Conservation (phyloP, 495 filamentous ascomycete genomes). For the Chaetomium cochliodes region DNA sequence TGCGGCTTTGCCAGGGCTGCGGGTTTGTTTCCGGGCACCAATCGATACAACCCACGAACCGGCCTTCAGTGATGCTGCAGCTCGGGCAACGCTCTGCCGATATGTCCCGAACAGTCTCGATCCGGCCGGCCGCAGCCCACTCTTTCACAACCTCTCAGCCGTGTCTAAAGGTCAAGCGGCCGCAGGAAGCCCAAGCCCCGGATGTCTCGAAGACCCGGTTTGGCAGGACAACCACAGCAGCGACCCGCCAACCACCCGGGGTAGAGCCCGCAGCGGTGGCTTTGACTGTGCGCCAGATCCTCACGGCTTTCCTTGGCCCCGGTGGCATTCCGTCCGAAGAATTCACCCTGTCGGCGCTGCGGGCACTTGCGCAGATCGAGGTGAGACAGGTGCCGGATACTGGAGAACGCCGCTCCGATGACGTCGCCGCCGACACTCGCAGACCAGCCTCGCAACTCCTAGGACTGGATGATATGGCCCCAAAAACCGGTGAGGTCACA, state of each 20-base stretch:
- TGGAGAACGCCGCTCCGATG: slow-evolving; percentile 22
- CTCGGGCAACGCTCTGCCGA: slow-evolving; percentile 24
- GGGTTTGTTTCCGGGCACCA: slow-evolving; percentile 27
- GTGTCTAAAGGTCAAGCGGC: slow-evolving; percentile 27
- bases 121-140: slow-evolving; percentile 25
- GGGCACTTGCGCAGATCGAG: slow-evolving; percentile 29
- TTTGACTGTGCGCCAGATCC: slow-evolving; percentile 35
- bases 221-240: slow-evolving; percentile 14
- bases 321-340: slow-evolving; percentile 37
- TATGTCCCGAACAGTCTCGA: slow-evolving; percentile 19
- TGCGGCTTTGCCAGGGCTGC: slow-evolving; percentile 33
- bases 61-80: slow-evolving; percentile 27
- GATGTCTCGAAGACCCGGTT: slow-evolving; percentile 22
- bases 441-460: slow-evolving; percentile 32
- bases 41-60: slow-evolving; percentile 25
- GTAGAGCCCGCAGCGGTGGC: slow-evolving; percentile 25
- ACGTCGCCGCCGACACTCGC: slow-evolving; percentile 17
- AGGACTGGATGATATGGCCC: slow-evolving; percentile 28
- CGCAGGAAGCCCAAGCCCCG: slow-evolving; percentile 8
- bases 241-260: slow-evolving; percentile 8
- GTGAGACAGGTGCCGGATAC: slow-evolving; percentile 21
- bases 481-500: slow-evolving; percentile 20
- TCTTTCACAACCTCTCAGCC: slow-evolving; percentile 28
- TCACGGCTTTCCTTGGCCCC: slow-evolving; percentile 33
- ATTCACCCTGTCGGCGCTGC: slow-evolving; percentile 36